phyloP scores from a whole-genome alignment of 148 eudicot species.

The Fagopyrum esculentum region DNA sequence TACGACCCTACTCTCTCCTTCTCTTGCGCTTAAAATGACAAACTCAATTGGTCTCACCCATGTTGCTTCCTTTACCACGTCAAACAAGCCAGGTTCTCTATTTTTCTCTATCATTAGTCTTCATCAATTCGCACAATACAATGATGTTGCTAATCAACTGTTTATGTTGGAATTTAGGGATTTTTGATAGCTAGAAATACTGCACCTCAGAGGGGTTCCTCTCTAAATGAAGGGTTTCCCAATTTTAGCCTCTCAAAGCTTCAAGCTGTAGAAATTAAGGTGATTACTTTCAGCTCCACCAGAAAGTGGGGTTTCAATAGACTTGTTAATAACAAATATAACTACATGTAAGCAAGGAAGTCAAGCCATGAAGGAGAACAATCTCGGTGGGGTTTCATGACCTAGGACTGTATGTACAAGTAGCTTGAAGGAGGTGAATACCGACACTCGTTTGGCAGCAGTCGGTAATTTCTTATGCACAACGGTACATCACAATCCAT shows the following conservation, averaged over 20 bases:
- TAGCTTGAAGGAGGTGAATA: too few relatives aligned
- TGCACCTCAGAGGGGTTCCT: background rate
- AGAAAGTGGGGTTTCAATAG: background rate
- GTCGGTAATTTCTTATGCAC: too few relatives aligned
- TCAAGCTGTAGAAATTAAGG: conserved; percentile 1
- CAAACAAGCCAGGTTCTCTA: conserved; percentile 1
- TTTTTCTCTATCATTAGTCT: background rate
- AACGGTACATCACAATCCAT: too few relatives aligned
- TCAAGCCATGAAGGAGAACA: too few relatives aligned
- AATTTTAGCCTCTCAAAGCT: background rate
- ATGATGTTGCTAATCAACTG: background rate
- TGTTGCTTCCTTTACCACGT: background rate
- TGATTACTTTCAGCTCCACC: conserved; percentile 4
- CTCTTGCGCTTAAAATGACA: background rate
- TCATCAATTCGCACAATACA: background rate
- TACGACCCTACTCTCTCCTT: background rate
- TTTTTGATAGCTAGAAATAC: background rate
- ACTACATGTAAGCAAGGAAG: conserved; percentile 80
- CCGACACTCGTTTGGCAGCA: too few relatives aligned
- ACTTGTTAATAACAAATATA: too few relatives aligned
- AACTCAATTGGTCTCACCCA: background rate
- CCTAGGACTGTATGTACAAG: conserved; percentile 31
- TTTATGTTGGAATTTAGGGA: background rate
- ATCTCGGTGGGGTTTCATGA: too few relatives aligned
- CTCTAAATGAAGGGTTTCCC: conserved; percentile 30